phyloP scores from a whole-genome alignment of 148 eudicot genomes.

The Camellia granthamiana region DNA sequence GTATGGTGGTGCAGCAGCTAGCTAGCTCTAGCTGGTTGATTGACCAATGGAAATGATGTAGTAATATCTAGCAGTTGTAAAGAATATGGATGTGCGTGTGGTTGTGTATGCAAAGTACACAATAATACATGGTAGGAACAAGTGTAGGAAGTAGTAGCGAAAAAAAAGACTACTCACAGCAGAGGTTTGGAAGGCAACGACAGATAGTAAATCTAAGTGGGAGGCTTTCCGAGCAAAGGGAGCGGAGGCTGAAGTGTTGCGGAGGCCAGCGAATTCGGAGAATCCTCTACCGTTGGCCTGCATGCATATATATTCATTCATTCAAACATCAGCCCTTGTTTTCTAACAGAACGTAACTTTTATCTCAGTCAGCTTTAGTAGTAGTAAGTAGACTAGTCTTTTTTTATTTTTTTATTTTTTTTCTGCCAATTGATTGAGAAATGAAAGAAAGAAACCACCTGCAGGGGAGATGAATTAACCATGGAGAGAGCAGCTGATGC shows the following conservation, averaged over 20 bases:
- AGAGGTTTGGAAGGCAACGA: slow-evolving; percentile 73
- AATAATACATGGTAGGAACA: neutral
- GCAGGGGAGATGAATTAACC: slow-evolving; percentile 57
- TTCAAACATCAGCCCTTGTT: neutral
- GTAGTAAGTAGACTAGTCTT: neutral
- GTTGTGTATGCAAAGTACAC: neutral
- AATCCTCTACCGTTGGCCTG: slow-evolving; percentile 78
- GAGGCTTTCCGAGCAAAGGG: slow-evolving; percentile 53
- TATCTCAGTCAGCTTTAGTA: neutral
- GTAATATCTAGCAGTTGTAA: too few relatives aligned
- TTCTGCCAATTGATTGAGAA: neutral
- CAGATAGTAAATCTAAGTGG: slow-evolving; percentile 45
- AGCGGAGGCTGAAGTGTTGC: slow-evolving; percentile 44
- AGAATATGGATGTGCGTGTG: neutral
- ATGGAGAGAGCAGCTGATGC: slow-evolving; percentile 77
- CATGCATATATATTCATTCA: neutral
- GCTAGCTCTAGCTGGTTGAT: neutral
- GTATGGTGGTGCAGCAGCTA: neutral
- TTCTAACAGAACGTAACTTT: too few relatives aligned
- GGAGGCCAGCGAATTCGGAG: slow-evolving; percentile 72
- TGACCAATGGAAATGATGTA: too few relatives aligned
- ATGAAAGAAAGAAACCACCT: slow-evolving; percentile 30
- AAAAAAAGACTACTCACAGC: slow-evolving; percentile 54
- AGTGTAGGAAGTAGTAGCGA: neutral
- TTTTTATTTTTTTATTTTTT: neutral